A percentile compares a stretch with the other conserved stretches of the same genome.
Evolutionary conservation across 2,329 filamentous ascomycete species (phyloP).

Genomic region (Cadophora malorum): DNA sequence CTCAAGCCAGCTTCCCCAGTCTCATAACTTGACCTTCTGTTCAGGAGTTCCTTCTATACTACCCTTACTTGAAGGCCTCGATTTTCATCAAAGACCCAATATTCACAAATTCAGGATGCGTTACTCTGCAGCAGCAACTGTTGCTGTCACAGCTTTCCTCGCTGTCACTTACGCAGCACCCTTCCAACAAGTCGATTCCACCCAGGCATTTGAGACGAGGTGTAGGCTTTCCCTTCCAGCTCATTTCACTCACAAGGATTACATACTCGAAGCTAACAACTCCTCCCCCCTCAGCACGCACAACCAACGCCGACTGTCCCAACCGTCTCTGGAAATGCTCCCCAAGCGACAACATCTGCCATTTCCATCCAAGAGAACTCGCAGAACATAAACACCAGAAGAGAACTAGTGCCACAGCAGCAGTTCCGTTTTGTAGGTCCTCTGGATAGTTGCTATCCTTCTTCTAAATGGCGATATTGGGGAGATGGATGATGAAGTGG

Average conservation of each 20-base stretch:
- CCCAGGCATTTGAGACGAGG: no score
- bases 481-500: neutral
- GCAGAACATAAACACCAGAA: neutral
- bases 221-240: no score
- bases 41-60: no score
- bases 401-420: neutral
- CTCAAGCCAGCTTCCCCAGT: no score
- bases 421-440: neutral
- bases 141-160: neutral
- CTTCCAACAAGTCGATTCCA: neutral
- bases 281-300: neutral
- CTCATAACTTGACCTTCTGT: no score
- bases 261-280: no score
- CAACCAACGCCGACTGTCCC: neutral
- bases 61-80: no score
- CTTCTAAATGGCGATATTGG: neutral
- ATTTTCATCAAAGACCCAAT: neutral
- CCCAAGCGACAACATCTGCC: neutral
- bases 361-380: neutral
- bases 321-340: neutral
- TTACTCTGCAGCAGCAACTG: neutral
- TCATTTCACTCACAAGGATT: no score
- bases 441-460: neutral
- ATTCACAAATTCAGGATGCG: neutral
- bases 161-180: neutral